These are phyloP conservation scores for Alternaria brassicae DNA, from an alignment of 2,329 filamentous ascomycete species.

Conservation along the genomic window DNA sequence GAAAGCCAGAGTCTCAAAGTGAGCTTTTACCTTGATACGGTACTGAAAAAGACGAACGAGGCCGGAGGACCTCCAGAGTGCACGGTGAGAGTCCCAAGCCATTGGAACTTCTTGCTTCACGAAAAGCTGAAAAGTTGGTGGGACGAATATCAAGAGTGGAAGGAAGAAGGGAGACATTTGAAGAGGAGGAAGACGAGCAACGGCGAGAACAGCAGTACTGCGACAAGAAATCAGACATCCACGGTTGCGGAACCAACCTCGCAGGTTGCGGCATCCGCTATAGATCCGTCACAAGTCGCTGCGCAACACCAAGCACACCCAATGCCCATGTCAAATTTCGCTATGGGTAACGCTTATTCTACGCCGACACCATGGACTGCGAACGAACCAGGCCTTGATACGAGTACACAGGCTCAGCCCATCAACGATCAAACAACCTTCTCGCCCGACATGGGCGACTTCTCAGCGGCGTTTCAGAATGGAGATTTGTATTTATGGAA, in stretches of 20 bases:
- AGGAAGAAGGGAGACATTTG: conserved; percentile 33
- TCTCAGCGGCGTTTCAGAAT: conserved; percentile 44
- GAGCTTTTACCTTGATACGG: conserved; percentile 38
- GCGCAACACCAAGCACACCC: not conserved
- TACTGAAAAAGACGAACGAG: conserved; percentile 30
- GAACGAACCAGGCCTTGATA: conserved; percentile 10
- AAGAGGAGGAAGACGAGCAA: conserved; percentile 27
- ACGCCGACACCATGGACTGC: conserved; percentile 10
- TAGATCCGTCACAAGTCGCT: not conserved
- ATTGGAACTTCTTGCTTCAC: conserved; percentile 43
- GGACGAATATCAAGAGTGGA: conserved; percentile 40
- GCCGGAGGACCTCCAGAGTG: conserved; percentile 43
- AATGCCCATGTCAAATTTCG: conserved; percentile 16
- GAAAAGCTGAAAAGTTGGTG: conserved; percentile 44
- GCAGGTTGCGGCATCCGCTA: not conserved
- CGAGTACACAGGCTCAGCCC: not conserved
- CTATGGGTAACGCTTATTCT: conserved; percentile 18
- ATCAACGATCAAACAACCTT: conserved; percentile 22
- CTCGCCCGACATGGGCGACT: conserved; percentile 41
- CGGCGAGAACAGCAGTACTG: not conserved
- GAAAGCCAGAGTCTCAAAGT: conserved; percentile 43
- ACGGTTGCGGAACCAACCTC: conserved; percentile 10
- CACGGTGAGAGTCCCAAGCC: conserved; percentile 37
- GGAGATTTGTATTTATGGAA: conserved; percentile 50
- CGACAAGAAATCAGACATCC: conserved; percentile 11